Conservation (phyloP, 2,329 filamentous ascomycete genomes). For the Aspergillus novoparasiticus region DNA sequence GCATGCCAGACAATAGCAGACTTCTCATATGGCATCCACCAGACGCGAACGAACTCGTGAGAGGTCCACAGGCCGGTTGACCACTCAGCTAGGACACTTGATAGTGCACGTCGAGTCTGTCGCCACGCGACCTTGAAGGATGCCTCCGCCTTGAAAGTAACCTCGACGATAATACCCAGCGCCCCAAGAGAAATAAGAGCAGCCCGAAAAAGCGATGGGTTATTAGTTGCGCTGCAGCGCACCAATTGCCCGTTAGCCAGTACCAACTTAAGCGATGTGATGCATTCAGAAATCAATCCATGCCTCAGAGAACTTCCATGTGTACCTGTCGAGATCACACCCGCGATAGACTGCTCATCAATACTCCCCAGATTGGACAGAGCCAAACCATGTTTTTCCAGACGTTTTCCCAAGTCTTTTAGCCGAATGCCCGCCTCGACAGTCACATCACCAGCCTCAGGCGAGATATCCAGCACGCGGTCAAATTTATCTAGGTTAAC, state of each 20-base stretch:
- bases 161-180: slow-evolving; percentile 85
- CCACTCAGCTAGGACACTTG: slow-evolving; percentile 72
- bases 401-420: slow-evolving; percentile 69
- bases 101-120: slow-evolving; percentile 74
- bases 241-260: slow-evolving; percentile 77
- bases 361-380: slow-evolving; percentile 95
- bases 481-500: slow-evolving; percentile 87
- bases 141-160: slow-evolving; percentile 79
- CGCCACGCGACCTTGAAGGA: slow-evolving; percentile 84
- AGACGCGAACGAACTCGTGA: slow-evolving; percentile 87
- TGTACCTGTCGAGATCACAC: slow-evolving; percentile 89
- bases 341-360: slow-evolving; percentile 88
- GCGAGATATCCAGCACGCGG: slow-evolving; percentile 70
- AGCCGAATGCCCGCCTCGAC: slow-evolving; percentile 90
- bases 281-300: slow-evolving; percentile 79
- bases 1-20: slow-evolving; percentile 88
- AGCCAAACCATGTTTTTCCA: slow-evolving; percentile 75
- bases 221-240: slow-evolving; percentile 67
- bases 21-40: slow-evolving; percentile 95
- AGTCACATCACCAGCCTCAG: slow-evolving; percentile 65
- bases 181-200: slow-evolving; percentile 85
- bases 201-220: slow-evolving; percentile 81
- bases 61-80: slow-evolving; percentile 74
- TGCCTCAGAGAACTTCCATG: slow-evolving; percentile 86
- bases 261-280: slow-evolving; percentile 75